Percentiles rank a stretch among this genome's conserved stretches.
Evolutionary conservation across 495 filamentous ascomycete species (phyloP).

Genomic region (Aspergillus carlsbadensis): DNA sequence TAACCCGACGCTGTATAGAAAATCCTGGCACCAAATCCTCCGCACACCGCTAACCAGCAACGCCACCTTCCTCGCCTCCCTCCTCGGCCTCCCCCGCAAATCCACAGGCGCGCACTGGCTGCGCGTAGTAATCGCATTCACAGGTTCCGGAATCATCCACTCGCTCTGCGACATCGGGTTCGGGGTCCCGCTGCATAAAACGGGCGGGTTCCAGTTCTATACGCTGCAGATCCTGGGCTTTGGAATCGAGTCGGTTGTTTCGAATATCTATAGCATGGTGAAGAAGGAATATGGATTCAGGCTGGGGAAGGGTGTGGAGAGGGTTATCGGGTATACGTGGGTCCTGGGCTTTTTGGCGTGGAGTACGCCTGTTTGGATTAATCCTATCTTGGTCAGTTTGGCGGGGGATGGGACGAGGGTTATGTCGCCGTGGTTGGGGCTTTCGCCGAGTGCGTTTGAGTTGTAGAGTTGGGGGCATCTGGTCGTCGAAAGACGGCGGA

Average conservation of each 20-base stretch:
- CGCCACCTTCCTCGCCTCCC: constrained; percentile 12
- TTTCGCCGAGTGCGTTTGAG: not conserved
- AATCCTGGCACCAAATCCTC: constrained; percentile 25
- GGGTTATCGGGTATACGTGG: constrained; percentile 21
- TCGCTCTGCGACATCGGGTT: constrained; percentile 21
- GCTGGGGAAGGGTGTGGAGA: not conserved
- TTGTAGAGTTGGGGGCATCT: not conserved
- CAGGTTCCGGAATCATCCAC: constrained; percentile 20
- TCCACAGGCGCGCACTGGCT: not conserved
- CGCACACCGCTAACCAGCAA: constrained; percentile 15
- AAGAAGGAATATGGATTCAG: not conserved
- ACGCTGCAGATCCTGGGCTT: constrained; percentile 19
- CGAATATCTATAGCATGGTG: not conserved
- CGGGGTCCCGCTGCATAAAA: constrained; percentile 10
- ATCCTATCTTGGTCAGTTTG: constrained; percentile 18
- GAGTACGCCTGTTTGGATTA: constrained; percentile 22
- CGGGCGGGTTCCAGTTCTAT: constrained; percentile 21
- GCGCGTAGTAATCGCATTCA: constrained; percentile 16
- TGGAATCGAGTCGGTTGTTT: constrained; percentile 2
- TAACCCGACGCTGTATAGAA: no score
- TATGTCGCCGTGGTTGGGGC: constrained; percentile 18
- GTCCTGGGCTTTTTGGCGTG: constrained; percentile 18
- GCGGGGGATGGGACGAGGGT: constrained; percentile 14
- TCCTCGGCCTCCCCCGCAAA: constrained; percentile 8
- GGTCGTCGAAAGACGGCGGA: no score